Conservation (phyloP, 306 rosid genomes). For the Glycyrrhiza uralensis region DNA sequence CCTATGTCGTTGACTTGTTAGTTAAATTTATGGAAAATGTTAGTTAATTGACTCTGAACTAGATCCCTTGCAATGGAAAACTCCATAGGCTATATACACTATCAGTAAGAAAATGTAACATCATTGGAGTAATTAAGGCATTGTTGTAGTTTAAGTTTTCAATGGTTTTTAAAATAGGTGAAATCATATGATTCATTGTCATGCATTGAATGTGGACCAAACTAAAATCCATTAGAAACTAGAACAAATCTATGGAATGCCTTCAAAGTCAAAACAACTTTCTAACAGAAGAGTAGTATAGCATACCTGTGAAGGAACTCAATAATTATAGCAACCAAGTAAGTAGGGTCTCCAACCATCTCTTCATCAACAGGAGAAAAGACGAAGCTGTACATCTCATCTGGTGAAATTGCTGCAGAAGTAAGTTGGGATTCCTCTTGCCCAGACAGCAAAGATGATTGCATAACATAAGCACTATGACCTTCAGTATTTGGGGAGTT, state of each 20-base stretch:
- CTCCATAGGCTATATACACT: background rate
- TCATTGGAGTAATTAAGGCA: background rate
- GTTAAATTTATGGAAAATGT: too few relatives aligned
- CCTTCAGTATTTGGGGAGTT: slow-evolving; percentile 37
- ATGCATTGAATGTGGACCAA: background rate
- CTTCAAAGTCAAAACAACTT: slow-evolving; percentile 22
- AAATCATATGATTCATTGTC: background rate
- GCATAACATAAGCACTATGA: slow-evolving; percentile 37
- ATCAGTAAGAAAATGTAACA: background rate
- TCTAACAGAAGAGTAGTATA: background rate
- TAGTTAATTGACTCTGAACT: background rate
- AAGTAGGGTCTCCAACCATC: slow-evolving; percentile 87
- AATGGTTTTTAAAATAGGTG: background rate
- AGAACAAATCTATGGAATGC: background rate
- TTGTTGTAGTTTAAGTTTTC: background rate
- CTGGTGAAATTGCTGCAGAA: slow-evolving; percentile 89
- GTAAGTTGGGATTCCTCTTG: slow-evolving; percentile 76
- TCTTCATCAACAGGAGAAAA: slow-evolving; percentile 88
- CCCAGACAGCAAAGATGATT: slow-evolving; percentile 53
- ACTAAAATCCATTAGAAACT: slow-evolving; percentile 14
- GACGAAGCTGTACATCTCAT: slow-evolving; percentile 83
- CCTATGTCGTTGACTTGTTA: too few relatives aligned
- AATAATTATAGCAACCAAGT: slow-evolving; percentile 76
- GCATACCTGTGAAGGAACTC: slow-evolving; percentile 86
- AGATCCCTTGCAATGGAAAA: background rate